Conservation (phyloP, 1,139 yeast genomes). For the Diutina mesorugosa region DNA sequence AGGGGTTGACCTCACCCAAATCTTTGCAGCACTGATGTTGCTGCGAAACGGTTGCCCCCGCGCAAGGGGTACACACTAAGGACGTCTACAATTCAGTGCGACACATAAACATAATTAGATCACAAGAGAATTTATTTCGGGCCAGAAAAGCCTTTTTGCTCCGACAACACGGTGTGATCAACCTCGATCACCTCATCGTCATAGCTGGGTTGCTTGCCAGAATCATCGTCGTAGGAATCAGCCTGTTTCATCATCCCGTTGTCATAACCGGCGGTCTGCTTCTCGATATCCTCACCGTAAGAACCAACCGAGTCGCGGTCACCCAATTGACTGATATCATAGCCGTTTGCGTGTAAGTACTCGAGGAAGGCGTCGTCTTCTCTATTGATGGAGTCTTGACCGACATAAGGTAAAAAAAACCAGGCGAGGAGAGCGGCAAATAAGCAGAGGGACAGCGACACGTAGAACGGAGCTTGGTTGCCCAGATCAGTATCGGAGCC, state of each 20-base stretch:
- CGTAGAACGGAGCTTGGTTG: constrained; percentile 66
- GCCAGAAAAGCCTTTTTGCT: not conserved
- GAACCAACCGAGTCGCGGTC: not conserved
- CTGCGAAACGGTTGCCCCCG: too few relatives aligned
- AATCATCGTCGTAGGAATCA: too few relatives aligned
- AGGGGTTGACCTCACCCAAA: too few relatives aligned
- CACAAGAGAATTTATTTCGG: not conserved
- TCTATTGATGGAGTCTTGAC: constrained; percentile 66
- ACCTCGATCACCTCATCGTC: not conserved
- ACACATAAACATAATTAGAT: too few relatives aligned
- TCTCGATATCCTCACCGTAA: not conserved
- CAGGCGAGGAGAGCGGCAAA: constrained; percentile 59
- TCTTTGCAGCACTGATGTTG: too few relatives aligned
- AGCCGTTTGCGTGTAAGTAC: constrained; percentile 49
- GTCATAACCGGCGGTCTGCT: too few relatives aligned
- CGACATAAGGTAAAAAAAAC: constrained; percentile 67
- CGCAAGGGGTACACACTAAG: too few relatives aligned
- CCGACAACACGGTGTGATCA: not conserved
- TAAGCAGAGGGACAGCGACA: constrained; percentile 65
- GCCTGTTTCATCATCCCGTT: too few relatives aligned
- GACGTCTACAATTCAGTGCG: too few relatives aligned
- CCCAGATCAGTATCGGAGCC: constrained; percentile 29
- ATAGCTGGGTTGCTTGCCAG: not conserved
- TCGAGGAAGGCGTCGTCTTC: constrained; percentile 65
- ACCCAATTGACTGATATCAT: constrained; percentile 40